phyloP scores from a whole-genome alignment of 352 stramenopile species.

The Globisporangium canariense region DNA sequence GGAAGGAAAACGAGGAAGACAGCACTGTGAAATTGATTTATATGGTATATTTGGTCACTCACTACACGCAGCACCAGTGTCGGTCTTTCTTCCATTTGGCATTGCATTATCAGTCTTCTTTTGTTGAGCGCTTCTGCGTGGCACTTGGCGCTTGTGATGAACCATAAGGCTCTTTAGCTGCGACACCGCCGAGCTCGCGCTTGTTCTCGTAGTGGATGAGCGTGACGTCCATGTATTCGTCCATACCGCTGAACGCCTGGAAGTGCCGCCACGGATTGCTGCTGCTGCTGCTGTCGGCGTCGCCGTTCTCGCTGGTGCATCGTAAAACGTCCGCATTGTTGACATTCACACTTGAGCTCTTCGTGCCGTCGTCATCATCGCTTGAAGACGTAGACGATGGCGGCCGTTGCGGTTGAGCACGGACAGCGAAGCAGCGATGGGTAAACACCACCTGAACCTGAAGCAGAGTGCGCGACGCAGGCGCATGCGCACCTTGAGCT shows the following conservation, averaged over 20 bases:
- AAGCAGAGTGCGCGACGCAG: neutral
- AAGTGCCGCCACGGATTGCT: conserved; percentile 53
- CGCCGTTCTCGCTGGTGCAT: neutral
- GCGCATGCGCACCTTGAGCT: neutral
- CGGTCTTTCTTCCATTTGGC: neutral
- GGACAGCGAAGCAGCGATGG: neutral
- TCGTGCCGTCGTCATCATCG: neutral
- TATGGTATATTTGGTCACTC: conserved; percentile 16
- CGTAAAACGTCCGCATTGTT: neutral
- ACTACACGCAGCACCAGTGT: neutral
- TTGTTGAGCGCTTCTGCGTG: neutral
- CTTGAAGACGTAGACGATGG: neutral
- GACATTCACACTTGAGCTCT: neutral
- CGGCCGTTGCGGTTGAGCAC: neutral
- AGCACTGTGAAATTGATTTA: conserved; percentile 17
- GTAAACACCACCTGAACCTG: too few species aligned
- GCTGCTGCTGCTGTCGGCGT: conserved; percentile 10
- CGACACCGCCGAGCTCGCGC: neutral
- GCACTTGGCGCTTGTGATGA: neutral
- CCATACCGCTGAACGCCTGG: conserved; percentile 57
- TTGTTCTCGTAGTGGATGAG: conserved; percentile 61
- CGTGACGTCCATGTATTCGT: conserved; percentile 67
- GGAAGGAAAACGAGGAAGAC: neutral
- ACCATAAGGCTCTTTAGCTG: neutral
- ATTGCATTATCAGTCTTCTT: neutral